Evolutionary conservation across 257 asterid species (phyloP).

Genomic region (Primulina tabacum): DNA sequence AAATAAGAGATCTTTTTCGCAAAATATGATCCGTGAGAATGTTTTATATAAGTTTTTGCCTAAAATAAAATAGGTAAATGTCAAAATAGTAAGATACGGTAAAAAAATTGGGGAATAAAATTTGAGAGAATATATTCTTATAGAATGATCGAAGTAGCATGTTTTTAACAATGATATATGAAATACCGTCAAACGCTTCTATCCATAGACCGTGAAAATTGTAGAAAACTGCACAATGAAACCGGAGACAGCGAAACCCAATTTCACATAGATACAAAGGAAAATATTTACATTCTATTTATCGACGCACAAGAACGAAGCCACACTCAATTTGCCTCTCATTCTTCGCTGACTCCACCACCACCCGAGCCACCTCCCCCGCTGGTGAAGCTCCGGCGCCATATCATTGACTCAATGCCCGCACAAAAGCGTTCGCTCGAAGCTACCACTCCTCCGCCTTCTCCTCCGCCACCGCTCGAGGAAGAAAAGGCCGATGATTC

Average conservation of each 20-base stretch:
- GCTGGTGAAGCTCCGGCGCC: conserved; percentile 31
- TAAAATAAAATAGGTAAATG: no score
- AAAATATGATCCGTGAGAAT: no score
- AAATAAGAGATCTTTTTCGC: no score
- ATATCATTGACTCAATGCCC: conserved; percentile 61
- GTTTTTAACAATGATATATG: not conserved
- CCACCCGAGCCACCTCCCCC: conserved; percentile 30
- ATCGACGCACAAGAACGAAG: conserved; percentile 27
- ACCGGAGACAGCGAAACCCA: conserved; percentile 28
- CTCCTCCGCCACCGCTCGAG: conserved; percentile 39
- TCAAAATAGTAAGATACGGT: no score
- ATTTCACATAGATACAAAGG: conserved; percentile 23
- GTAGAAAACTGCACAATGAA: conserved; percentile 19
- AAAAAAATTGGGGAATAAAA: no score
- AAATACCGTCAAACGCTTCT: not conserved
- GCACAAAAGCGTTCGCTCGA: conserved; percentile 66
- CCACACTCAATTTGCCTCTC: conserved; percentile 33
- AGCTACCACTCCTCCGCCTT: conserved; percentile 47
- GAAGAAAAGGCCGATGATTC: conserved; percentile 54
- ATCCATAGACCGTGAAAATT: not conserved
- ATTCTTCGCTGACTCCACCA: conserved; percentile 40
- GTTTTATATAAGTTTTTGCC: no score
- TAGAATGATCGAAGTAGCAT: no score
- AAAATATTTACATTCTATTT: conserved; percentile 20
- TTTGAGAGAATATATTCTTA: no score